A percentile compares a stretch with the other conserved stretches of the same genome.
Evolutionary conservation across 495 filamentous ascomycete species (phyloP).

Genomic region (Penicillium canescens): DNA sequence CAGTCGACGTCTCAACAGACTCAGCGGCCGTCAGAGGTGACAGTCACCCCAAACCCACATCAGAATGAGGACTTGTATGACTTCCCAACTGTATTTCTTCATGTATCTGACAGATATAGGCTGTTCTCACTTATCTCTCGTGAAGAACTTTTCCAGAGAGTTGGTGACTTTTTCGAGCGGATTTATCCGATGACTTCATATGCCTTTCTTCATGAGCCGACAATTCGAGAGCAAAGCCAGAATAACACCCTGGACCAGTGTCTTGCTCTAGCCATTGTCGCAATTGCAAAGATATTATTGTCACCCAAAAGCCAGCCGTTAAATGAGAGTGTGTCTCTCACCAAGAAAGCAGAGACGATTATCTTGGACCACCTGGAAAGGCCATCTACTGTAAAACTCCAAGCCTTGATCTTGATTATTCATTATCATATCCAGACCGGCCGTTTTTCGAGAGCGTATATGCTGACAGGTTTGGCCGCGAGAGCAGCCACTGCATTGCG

Average conservation of each 20-base stretch:
- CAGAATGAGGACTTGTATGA: neutral
- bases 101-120: neutral
- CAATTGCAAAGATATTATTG: slow-evolving; percentile 1
- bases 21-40: neutral
- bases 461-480: slow-evolving; percentile 19
- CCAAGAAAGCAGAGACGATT: slow-evolving; percentile 1
- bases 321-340: neutral
- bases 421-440: slow-evolving; percentile 16
- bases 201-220: slow-evolving; percentile 19
- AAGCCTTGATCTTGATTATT: slow-evolving; percentile 16
- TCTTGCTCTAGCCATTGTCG: slow-evolving; percentile 6
- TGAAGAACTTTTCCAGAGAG: neutral
- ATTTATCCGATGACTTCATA: slow-evolving; percentile 19
- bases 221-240: slow-evolving; percentile 5
- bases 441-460: slow-evolving; percentile 14
- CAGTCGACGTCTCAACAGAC: neutral
- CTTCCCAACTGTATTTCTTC: too few species aligned
- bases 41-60: too few species aligned
- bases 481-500: slow-evolving; percentile 15
- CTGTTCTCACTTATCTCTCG: neutral
- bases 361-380: slow-evolving; percentile 16
- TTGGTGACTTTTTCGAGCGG: slow-evolving; percentile 8
- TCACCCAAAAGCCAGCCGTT: neutral
- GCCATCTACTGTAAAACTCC: slow-evolving; percentile 10
- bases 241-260: slow-evolving; percentile 6